Base-by-base conservation (phyloP, 2,329 filamentous ascomycete genomes). In the Chaetomium strumarium region DNA sequence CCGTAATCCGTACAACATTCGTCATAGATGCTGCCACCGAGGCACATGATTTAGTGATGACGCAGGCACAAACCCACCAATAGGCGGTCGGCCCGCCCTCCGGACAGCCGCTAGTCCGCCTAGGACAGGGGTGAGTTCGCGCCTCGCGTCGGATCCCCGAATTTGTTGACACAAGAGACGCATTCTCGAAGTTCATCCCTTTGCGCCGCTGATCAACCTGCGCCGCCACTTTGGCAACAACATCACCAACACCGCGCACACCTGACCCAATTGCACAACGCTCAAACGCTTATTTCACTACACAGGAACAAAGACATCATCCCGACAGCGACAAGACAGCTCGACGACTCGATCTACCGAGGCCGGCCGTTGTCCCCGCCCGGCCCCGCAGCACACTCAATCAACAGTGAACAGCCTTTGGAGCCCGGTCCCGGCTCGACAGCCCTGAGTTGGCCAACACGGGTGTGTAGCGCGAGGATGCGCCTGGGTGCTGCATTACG, bases 91-190 rank as follows among this genome's bases (percentile, higher is more conserved):
- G 37, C 46, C 49, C 51, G 42, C 46, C 46, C 47, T 47, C 45
- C 47, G 29, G 43, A 41, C 8, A 10, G 29, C 24, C 44, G 42
- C 41, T 24, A 33, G 43, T 34, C 38, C 13, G n/a, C 2, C 12
- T 46, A 40, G n/a, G 7, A 10, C 14, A 10, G 10, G 39, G 13
- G 31, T n/a, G 20, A 30, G 19, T 49, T 51, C 58, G 60, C 58
- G 58, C 55, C 38, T 58, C 60, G 60, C 60, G 60, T 61, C 56
- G 51, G 48, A 39, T 55, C 48, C 58, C 45, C 46, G 58, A 63
- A 57, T 60, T 63, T 64, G 61, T 65, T 63, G 62, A 64, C 61
- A 60, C 58, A 52, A 52, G 56, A 45, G 49, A 57, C 51, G 53
- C 50, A 58, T 48, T 48, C 46, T 47, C 51, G 46, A 44, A 44